Base-by-base conservation (phyloP, 23 red algal species). In the Gracilaria domingensis region DNA sequence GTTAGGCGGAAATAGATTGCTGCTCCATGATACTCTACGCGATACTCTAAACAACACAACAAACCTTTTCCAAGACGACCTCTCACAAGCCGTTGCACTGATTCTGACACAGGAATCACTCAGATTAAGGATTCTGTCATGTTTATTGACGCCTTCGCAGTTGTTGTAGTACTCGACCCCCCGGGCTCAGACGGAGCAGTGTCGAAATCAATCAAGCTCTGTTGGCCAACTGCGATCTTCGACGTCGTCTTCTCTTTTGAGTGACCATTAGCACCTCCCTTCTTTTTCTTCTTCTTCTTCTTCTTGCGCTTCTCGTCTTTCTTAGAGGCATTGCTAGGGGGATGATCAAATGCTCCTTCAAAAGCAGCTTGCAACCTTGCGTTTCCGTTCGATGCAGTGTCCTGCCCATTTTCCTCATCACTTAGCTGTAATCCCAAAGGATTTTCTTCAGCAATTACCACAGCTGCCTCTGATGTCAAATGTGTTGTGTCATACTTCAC, bases 271-370 rank as follows among this genome's bases (percentile, higher is more conserved):
- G 54, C 47, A 39, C 87, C 47, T 49, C 81, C 76, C 54, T 90
- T 75, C 87, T 90, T 90, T 56, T 90, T 90, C 76, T 81, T 90
- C 58, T 81, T 90, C 73, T 90, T 81, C 87, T 71, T 89, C 55
- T 89, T 89, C 86, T 50, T 66, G 65, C 23, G 53, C 42, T 75
- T 75, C 1, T 81, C 76, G 12, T 42, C 57, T 38, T 74, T 58
- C 33, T 72, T 50, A 0, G 21, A 25, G 34, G 26, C 35, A 75
- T 47, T 55, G 18, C 4, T 77, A 21, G 29, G 28, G 26, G 38
- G 84, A 21, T 51, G 47, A 45, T 81, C 72, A 90, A 90, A 90
- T 57, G 87, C 87, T 50, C 64, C 55, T 23, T 77, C 75, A 12
- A 90, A 80, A 12, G 49, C 74, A 39, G 54, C 61, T 50, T 81